A percentile compares a stretch with the other conserved stretches of the same genome.
Conservation (phyloP, 2,329 filamentous ascomycete species). For the Exophiala dermatitidis region DNA sequence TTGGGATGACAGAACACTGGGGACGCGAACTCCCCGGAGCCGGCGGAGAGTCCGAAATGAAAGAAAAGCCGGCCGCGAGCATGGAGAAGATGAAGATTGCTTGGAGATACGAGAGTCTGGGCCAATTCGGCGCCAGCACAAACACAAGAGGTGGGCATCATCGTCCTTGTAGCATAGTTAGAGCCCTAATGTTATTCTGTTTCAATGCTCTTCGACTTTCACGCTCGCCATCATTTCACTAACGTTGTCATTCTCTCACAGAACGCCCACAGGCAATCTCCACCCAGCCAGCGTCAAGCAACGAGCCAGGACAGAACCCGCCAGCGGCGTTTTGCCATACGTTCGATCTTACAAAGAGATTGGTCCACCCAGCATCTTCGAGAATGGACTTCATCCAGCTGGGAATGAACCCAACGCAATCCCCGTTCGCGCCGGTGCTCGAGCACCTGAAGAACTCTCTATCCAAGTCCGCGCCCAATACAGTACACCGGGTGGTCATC, state of each 20-base stretch:
- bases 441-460: slow-evolving; percentile 47
- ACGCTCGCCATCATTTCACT: slow-evolving; percentile 5
- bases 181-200: slow-evolving; percentile 16
- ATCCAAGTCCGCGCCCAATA: slow-evolving; percentile 51
- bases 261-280: slow-evolving; percentile 31
- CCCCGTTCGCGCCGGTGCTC: slow-evolving; percentile 60
- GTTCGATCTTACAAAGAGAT: slow-evolving; percentile 63
- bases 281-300: slow-evolving; percentile 35
- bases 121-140: slow-evolving; percentile 56
- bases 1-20: slow-evolving; percentile 76
- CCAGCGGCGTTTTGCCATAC: slow-evolving; percentile 58
- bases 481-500: slow-evolving; percentile 71
- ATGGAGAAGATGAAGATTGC: slow-evolving; percentile 95
- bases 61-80: slow-evolving; percentile 35
- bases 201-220: neutral
- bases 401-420: slow-evolving; percentile 33
- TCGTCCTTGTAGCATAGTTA: slow-evolving; percentile 21
- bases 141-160: slow-evolving; percentile 53
- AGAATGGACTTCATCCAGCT: slow-evolving; percentile 49
- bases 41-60: slow-evolving; percentile 44
- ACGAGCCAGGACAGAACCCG: slow-evolving; percentile 27
- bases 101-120: slow-evolving; percentile 87
- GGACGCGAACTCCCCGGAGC: slow-evolving; percentile 74
- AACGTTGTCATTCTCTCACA: slow-evolving; percentile 8
- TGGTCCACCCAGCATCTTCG: slow-evolving; percentile 50